phyloP scores from a whole-genome alignment of 345 rosid genomes.

The Citrus australasica region DNA sequence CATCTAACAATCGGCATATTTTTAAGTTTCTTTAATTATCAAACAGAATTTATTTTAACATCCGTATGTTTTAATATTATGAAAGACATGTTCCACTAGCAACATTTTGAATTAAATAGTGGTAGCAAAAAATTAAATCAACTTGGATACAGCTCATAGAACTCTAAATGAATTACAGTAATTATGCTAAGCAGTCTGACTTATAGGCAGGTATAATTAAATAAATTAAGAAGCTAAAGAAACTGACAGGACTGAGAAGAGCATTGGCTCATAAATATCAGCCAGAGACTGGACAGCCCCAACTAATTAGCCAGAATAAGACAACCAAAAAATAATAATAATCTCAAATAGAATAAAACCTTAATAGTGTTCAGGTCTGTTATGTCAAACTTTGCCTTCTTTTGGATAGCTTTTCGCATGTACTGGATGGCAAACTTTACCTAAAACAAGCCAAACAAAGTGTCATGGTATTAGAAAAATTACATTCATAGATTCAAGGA shows the following conservation, averaged over 20 bases:
- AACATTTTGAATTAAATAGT: background rate
- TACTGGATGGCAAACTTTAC: conserved; percentile 90
- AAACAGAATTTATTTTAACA: background rate
- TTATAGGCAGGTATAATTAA: background rate
- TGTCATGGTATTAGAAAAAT: background rate
- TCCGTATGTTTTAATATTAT: background rate
- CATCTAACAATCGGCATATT: background rate
- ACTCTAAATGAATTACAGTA: background rate
- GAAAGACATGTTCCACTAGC: background rate
- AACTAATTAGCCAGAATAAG: conserved; percentile 2
- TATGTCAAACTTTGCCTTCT: conserved; percentile 86
- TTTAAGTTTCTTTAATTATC: background rate
- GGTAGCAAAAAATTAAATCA: background rate
- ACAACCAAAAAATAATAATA: background rate
- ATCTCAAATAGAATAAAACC: conserved; percentile 34
- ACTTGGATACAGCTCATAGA: background rate
- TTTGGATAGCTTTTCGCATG: conserved; percentile 76
- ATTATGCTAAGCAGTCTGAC: background rate
- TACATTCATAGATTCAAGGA: background rate
- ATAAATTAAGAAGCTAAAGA: background rate
- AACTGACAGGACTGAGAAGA: background rate
- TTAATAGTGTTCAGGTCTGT: conserved; percentile 70
- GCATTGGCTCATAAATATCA: background rate
- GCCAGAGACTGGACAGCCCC: background rate
- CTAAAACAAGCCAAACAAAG: conserved; percentile 32